Base-by-base conservation (phyloP, 1,284 basidiomycete genomes). In the Cutaneotrichosporon cutaneum region DNA sequence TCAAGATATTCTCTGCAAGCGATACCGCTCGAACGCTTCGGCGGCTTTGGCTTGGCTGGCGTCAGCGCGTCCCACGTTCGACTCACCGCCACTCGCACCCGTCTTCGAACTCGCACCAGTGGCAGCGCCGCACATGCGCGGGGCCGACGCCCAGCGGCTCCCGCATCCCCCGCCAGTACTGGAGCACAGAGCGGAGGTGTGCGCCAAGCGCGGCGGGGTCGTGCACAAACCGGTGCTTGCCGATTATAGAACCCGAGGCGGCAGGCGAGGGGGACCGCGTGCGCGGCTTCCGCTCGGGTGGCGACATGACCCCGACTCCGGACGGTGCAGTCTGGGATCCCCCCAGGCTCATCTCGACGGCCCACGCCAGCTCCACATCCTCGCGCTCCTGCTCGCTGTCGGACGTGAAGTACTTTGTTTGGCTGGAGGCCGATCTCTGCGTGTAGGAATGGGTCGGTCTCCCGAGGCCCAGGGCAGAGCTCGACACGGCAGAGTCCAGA, bases 61-160 rank as follows among this genome's bases (percentile, higher is more conserved):
- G 44, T 58, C 52, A 67, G 56, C 35, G 4, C 13, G 21, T 9
- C 48, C 4, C 21, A 21, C 2, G 16, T 2, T 26, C 1, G 2
- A 72, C 76, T 70, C 52, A 77, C 73, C 90, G 82, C 91, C 91
- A 94, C 79, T 94, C 92, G 69, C 91, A 94, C 13, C 84, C 87
- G 1, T 85, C 81, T 51, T 80, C 79, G 74, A 92, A 94, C 75
- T 93, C 91, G 71, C 92, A 94, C 42, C 85, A 84, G 35, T 88
- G 92, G 64, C 92, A 94, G 56, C 90, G 82, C 58, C 82, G 73
- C 3, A 86, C 82, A 51, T 89, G 82, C 60, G 83, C 78, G 16
- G 88, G 60, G 4, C 82, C 82, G 0, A 94, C 92, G 2, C 92
- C 92, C 24, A 75, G 75, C 0, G 91, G 85, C 18, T 82, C 81